A percentile compares a stretch with the other conserved stretches of the same genome.
These are phyloP conservation scores for Parsonsia alboflavescens DNA, from an alignment of 257 asterid genomes.

Conservation along the genomic window DNA sequence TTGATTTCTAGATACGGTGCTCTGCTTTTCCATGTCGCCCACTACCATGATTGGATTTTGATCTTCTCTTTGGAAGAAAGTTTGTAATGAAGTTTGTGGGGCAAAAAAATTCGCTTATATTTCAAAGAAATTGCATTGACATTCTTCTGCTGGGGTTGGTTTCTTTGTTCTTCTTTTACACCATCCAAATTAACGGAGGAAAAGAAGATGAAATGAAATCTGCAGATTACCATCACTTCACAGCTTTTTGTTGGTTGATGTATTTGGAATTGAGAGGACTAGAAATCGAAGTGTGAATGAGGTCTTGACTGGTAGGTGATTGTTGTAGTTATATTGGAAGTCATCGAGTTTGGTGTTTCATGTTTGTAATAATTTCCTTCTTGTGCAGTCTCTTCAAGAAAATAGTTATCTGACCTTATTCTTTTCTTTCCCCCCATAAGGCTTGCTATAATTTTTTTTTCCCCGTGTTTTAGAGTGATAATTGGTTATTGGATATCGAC, in stretches of 20 bases:
- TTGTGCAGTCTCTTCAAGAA: not conserved
- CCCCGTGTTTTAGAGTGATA: not conserved
- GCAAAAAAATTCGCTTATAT: not conserved
- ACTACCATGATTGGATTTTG: not conserved
- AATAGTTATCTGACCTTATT: not conserved
- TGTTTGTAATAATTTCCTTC: not conserved
- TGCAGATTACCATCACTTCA: not conserved
- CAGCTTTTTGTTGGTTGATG: not conserved
- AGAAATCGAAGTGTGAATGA: not conserved
- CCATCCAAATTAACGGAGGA: not conserved
- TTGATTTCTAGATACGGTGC: not conserved
- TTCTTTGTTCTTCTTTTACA: not conserved
- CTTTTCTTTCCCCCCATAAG: not conserved
- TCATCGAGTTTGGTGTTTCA: not conserved
- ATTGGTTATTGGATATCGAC: not conserved
- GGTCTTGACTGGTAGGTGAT: not conserved
- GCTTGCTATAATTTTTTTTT: not conserved
- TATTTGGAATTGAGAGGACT: not conserved
- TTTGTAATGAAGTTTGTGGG: not conserved
- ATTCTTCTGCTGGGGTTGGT: not conserved
- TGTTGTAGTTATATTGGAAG: not conserved
- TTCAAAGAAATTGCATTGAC: not conserved
- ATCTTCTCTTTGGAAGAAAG: not conserved
- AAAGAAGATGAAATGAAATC: not conserved
- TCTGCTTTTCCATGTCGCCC: not conserved